Base-by-base conservation (phyloP, 257 asterid species). In the Buddleja alternifolia region DNA sequence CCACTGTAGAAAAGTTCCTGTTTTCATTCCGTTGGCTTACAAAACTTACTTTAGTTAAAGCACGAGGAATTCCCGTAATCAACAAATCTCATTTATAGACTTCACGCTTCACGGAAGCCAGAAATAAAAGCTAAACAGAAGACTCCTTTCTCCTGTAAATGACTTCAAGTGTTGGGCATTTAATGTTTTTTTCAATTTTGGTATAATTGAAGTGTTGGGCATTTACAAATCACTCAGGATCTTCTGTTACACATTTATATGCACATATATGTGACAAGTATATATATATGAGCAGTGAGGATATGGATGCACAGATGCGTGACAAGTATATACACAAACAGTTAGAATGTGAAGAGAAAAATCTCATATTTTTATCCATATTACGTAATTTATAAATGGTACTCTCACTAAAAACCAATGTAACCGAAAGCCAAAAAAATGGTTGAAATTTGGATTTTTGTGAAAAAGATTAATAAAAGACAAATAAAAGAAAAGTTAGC, bases 1-100 rank as follows among this genome's bases (percentile, higher is more conserved):
- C 70, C 82, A 72, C 71, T 66, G 62, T 11, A 44, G 25, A 34
- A 39, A 74, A 66, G 68, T 60, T 11, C 70, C 72, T 57, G 50
- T n/a, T 76, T 67, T 47, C 63, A 44, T 19, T 47, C 64, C 68
- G 58, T 46, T 39, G 16, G 46, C 9, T 62, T 57, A 66, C 60
- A 73, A 45, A 75, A 70, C 67, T 32, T 29, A 56, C 69, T 72
- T 72, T 76, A 57, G 16, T 21, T 32, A 74, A 80, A 72, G 78
- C 66, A 79, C 41, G 62, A 51, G 24, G 60, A 53, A 55, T 14
- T 9, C 23, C 53, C 39, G 52, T 3, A 39, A 55, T 45, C 51
- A 54, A 59, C 64, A 21, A 29, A 63, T 32, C 56, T 20, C 69
- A 29, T 66, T 21, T 60, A 23, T 42, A 36, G 25, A 16, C 58